phyloP scores from a whole-genome alignment of 2,329 filamentous ascomycete genomes.

The Hypoxylon sp. region DNA sequence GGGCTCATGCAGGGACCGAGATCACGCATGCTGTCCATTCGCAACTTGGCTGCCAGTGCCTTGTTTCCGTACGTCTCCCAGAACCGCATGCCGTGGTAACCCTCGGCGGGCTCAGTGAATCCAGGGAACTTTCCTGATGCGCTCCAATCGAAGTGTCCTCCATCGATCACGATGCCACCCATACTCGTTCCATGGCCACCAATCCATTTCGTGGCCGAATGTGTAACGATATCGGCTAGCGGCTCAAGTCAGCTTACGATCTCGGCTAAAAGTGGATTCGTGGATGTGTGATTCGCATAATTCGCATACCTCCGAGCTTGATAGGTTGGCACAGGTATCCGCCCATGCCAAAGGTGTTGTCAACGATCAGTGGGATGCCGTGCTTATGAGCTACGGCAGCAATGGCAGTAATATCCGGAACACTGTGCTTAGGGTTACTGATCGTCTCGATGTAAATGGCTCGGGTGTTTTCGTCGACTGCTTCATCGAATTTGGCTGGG shows the following conservation, averaged over 20 bases:
- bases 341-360: conserved; percentile 81
- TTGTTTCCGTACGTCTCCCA: conserved; percentile 78
- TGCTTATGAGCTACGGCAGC: conserved; percentile 69
- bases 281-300: conserved; percentile 32
- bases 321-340: conserved; percentile 77
- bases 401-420: conserved; percentile 78
- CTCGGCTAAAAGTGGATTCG: conserved; percentile 7
- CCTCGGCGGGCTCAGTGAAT: conserved; percentile 77
- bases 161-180: conserved; percentile 76
- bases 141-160: conserved; percentile 80
- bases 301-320: conserved; percentile 66
- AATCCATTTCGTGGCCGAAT: conserved; percentile 82
- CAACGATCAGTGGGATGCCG: conserved; percentile 62
- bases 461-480: conserved; percentile 53
- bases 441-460: conserved; percentile 55
- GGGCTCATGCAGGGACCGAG: conserved; percentile 77
- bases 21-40: conserved; percentile 79
- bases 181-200: conserved; percentile 81
- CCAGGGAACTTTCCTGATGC: conserved; percentile 78
- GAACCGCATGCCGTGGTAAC: conserved; percentile 79
- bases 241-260: conserved; percentile 32
- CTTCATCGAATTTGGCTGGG: conserved; percentile 51
- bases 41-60: conserved; percentile 75
- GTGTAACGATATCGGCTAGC: conserved; percentile 76
- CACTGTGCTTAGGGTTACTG: conserved; percentile 56